Evolutionary conservation across 192 early-diverging fungal species (phyloP), one percentile per base, ranked within the genome.

Genomic region (Backusella liffmaniae): DNA sequence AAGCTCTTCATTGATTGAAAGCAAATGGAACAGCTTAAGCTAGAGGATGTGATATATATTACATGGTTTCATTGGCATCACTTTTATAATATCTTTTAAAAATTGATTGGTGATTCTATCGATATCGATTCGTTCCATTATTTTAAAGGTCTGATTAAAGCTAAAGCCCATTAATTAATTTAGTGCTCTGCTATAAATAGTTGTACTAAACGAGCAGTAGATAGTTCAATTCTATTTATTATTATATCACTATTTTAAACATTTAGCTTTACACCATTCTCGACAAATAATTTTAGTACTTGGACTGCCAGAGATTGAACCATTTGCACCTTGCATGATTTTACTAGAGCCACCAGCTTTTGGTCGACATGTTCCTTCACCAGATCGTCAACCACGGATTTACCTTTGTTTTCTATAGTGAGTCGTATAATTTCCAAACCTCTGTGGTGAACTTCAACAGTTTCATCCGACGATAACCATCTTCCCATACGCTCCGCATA

Each of bases 391-490:
- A 81, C 83, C 18, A 84, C 82, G 16, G 83, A 83, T 71, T 87
- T 86, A 18, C 79, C 85, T 0, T 75, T 79, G 65, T 83, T 76
- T 5, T 66, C 77, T 26, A 90, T 83, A 32, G 93, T 74, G 76
- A 92, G 92, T 72, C 92, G 94, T 29, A 93, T 74, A 65, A 91
- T 85, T 79, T 96, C 94, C 1, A 88, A 83, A 3, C 87, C 92
- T 26, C 94, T 84, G 71, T 94, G 93, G 15, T 91, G 84, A 9
- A 96, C 66, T 76, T 96, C 94, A 1, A 79, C 73, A 32, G 79
- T 79, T 49, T 88, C 77, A 51, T 87, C 84, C 35, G 88, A 77
- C 2, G 73, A 68, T 37, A 93, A 72, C 70, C 94, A 79, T n/a
- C 80, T 84, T 26, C 70, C 79, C 16, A 93, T 67, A 18, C 89